Evolutionary conservation across 208 protist genomes (phyloP).

Genomic region (Zelonia costaricensis): DNA sequence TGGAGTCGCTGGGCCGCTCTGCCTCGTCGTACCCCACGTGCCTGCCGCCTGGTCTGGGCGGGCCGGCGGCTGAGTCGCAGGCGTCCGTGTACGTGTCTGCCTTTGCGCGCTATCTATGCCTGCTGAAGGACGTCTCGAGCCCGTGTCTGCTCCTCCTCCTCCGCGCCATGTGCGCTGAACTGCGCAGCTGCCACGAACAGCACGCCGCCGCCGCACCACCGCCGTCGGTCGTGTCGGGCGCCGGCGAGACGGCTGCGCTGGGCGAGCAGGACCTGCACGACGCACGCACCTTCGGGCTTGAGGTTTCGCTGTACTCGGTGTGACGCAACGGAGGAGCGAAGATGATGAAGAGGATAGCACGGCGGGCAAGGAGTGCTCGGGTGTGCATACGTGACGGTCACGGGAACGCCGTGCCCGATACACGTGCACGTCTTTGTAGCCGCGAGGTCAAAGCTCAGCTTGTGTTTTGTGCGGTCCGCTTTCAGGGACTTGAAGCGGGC

Average conservation of each 20-base stretch:
- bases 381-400: too few species aligned
- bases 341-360: background rate
- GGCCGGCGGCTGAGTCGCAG: slow-evolving; percentile 37
- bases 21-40: background rate
- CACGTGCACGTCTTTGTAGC: too few species aligned
- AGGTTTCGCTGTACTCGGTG: slow-evolving; percentile 12
- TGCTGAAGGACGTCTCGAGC: slow-evolving; percentile 38
- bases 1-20: slow-evolving; percentile 3
- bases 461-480: too few species aligned
- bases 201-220: background rate
- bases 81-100: slow-evolving; percentile 32
- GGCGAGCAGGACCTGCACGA: slow-evolving; percentile 18
- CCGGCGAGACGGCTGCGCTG: slow-evolving; percentile 5
- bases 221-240: background rate
- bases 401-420: too few species aligned
- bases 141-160: slow-evolving; percentile 23
- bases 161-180: slow-evolving; percentile 21
- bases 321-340: background rate
- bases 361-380: background rate
- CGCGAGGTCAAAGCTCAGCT: too few species aligned
- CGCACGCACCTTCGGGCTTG: slow-evolving; percentile 13
- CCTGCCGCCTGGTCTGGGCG: background rate
- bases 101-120: slow-evolving; percentile 45
- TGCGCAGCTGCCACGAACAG: slow-evolving; percentile 17
- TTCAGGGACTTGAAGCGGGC: too few species aligned